Evolutionary conservation across 176 grass and related monocot species (phyloP), one percentile per base, ranked within the genome.

Genomic region (Musa acuminata): DNA sequence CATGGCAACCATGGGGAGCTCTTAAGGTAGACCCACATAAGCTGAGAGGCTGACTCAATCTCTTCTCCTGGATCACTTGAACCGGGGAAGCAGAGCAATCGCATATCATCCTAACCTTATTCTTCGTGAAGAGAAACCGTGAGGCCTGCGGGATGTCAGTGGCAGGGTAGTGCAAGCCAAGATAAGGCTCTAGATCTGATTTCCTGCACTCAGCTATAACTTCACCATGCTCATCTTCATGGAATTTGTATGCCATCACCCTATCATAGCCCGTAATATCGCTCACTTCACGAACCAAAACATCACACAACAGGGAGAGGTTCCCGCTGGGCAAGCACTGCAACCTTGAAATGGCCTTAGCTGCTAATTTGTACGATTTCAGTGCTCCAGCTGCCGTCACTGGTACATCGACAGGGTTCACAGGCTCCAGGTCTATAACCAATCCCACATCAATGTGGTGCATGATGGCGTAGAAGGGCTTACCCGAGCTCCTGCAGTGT

Each of bases 181-280:
- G 86, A 78, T 94, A 94, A 16, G 90, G 88, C 66, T 99, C 95
- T 73, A 99, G 55, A 80, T 91, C 95, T 23, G 95, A 76, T 64
- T 84, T 99, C 81, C 78, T 89, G 55, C 88, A 94, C 80, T 99
- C 90, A 3, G 95, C 82, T 67, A 99, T 91, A n/a, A 99, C 88
- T 81, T 99, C 88, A 1, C 90, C 90, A 14, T 99, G 95, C 84
- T 94, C 90, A 67, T 99, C 95, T 62, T 99, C 90, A 13, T 99
- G 95, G 72, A 99, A 99, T 69, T 89, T 99, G 86, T 99, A 99
- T 0, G 95, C 84, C 95, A 99, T 99, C 72, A 99, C 90, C 80
- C 95, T 81, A 69, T 94, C 90, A 50, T 99, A 94, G 35, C 95
- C 90, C 11, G 82, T 91, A 66, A 99, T 88, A 67, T 99, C 95